phyloP scores from a whole-genome alignment of 2,329 filamentous ascomycete genomes.

The Venturia asperata region DNA sequence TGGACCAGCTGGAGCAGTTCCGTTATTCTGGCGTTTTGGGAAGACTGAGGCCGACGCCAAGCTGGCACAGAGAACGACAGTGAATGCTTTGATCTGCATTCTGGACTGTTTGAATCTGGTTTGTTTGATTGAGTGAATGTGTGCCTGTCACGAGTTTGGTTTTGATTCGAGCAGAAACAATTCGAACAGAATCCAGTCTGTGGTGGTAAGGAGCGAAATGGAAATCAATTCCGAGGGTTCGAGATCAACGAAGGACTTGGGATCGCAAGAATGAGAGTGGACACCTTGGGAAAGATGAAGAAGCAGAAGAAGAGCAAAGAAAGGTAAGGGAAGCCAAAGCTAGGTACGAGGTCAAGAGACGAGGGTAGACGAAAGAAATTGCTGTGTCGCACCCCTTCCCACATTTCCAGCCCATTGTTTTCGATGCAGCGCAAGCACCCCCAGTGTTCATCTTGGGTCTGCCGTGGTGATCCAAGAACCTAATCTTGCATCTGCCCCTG shows the following conservation, averaged over 20 bases:
- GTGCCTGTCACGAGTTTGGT: slow-evolving; percentile 3
- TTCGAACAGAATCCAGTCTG: slow-evolving; percentile 11
- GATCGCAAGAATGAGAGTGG: neutral
- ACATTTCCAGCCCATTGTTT: slow-evolving; percentile 8
- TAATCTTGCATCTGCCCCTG: slow-evolving; percentile 6
- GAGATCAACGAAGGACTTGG: neutral
- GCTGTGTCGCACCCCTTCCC: slow-evolving; percentile 7
- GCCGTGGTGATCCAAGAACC: neutral
- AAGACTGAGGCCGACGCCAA: slow-evolving; percentile 9
- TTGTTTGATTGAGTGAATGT: slow-evolving; percentile 1
- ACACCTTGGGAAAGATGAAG: slow-evolving; percentile 9
- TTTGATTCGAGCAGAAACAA: neutral
- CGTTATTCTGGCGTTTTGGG: neutral
- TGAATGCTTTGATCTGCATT: slow-evolving; percentile 9
- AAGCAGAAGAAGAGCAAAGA: slow-evolving; percentile 3
- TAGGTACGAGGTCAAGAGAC: neutral
- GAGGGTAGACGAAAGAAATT: slow-evolving; percentile 8
- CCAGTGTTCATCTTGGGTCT: slow-evolving; percentile 4
- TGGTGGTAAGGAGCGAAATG: slow-evolving; percentile 6
- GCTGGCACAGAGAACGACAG: neutral
- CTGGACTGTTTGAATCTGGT: neutral
- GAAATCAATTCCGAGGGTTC: slow-evolving; percentile 9
- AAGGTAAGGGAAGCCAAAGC: slow-evolving; percentile 5
- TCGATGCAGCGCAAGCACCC: neutral
- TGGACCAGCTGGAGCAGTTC: neutral